Percentiles rank a stretch among this genome's conserved stretches.
Evolutionary conservation across 352 stramenopile species (phyloP).

Genomic region (Elongisporangium senticosum): DNA sequence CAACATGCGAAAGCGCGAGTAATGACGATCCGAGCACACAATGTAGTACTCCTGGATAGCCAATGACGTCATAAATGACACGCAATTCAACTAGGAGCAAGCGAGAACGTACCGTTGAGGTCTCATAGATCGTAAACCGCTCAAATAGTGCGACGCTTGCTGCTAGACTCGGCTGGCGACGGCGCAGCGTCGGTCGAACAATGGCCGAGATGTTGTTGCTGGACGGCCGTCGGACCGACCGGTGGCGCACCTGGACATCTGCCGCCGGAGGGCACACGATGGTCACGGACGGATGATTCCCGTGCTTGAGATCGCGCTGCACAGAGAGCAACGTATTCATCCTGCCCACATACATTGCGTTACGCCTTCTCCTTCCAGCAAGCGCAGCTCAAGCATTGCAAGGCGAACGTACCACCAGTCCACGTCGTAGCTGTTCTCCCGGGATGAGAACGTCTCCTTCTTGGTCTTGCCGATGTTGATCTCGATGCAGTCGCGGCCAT

Average conservation of each 20-base stretch:
- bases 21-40: constrained; percentile 82
- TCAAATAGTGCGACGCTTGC: constrained; percentile 68
- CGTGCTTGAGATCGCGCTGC: constrained; percentile 68
- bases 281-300: constrained; percentile 51
- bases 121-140: constrained; percentile 85
- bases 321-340: constrained; percentile 75
- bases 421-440: constrained; percentile 80
- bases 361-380: not conserved
- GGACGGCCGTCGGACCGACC: constrained; percentile 24
- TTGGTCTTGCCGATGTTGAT: constrained; percentile 56
- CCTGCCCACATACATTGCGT: constrained; percentile 23
- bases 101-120: constrained; percentile 19
- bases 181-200: constrained; percentile 36
- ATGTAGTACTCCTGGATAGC: constrained; percentile 47
- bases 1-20: constrained; percentile 73
- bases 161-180: constrained; percentile 59
- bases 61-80: not conserved
- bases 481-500: constrained; percentile 80
- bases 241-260: constrained; percentile 20
- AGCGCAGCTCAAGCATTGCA: not conserved
- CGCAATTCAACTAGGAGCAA: not conserved
- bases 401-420: constrained; percentile 72
- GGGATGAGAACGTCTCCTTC: constrained; percentile 81
- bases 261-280: constrained; percentile 53
- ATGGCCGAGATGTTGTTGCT: constrained; percentile 17